A percentile compares a stretch with the other conserved stretches of the same genome.
Evolutionary conservation across 2,329 filamentous ascomycete genomes (phyloP).

Genomic region (Pyrenochaeta sp.): DNA sequence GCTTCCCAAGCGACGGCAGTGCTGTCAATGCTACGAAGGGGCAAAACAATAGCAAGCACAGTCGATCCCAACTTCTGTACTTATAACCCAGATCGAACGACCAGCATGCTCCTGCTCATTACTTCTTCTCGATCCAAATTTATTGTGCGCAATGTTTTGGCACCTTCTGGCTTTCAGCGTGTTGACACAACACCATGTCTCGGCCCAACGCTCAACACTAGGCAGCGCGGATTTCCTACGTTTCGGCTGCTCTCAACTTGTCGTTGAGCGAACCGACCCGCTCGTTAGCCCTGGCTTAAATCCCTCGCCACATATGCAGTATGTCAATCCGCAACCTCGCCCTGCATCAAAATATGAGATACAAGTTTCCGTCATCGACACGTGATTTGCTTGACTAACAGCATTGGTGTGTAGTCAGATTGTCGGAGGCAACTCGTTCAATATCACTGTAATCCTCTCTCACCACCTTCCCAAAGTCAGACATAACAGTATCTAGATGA

Average conservation of each 20-base stretch:
- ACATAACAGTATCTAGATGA: too few relatives aligned
- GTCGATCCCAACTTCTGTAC: too few relatives aligned
- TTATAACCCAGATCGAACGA: too few relatives aligned
- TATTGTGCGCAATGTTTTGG: too few relatives aligned
- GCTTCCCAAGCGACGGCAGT: too few relatives aligned
- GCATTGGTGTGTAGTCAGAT: constrained; percentile 34
- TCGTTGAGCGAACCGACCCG: constrained; percentile 42
- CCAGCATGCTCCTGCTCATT: too few relatives aligned
- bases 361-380: background rate
- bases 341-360: background rate
- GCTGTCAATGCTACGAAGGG: too few relatives aligned
- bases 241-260: constrained; percentile 44
- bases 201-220: constrained; percentile 3
- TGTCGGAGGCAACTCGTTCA: constrained; percentile 56
- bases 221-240: constrained; percentile 26
- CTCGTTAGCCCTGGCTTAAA: constrained; percentile 46
- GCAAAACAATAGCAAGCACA: too few relatives aligned
- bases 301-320: constrained; percentile 46
- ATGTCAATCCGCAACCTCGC: background rate
- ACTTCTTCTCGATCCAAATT: too few relatives aligned
- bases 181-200: constrained; percentile 11
- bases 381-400: too few relatives aligned
- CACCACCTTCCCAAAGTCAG: too few relatives aligned
- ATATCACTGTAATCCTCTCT: too few relatives aligned
- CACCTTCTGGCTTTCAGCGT: constrained; percentile 8